Conservation (phyloP, 495 filamentous ascomycete species). For the Jackrogersella multiformis region DNA sequence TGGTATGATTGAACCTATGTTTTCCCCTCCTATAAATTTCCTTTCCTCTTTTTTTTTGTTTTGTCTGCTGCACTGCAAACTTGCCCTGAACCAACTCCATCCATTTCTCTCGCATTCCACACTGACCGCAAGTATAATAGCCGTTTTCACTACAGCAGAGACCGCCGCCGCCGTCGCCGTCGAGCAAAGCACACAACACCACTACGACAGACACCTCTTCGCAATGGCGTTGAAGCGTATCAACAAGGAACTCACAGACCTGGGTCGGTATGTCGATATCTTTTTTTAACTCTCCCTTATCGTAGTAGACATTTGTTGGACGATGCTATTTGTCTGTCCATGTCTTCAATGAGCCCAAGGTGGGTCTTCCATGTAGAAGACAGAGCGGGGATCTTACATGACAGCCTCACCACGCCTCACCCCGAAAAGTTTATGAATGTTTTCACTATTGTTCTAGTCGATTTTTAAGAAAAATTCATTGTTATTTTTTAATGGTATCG, state of each 20-base stretch:
- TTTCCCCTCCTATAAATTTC: slow-evolving; percentile 22
- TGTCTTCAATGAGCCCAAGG: slow-evolving; percentile 42
- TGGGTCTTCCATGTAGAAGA: slow-evolving; percentile 44
- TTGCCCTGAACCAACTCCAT: slow-evolving; percentile 38
- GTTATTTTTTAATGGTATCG: slow-evolving; percentile 25
- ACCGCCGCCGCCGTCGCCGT: slow-evolving; percentile 39
- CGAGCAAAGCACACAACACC: slow-evolving; percentile 29
- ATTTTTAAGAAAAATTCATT: not conserved
- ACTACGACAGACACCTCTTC: slow-evolving; percentile 49
- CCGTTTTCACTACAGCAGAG: slow-evolving; percentile 42
- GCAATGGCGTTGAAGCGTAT: slow-evolving; percentile 99
- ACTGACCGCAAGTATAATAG: slow-evolving; percentile 46
- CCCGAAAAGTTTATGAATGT: not conserved
- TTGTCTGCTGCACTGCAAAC: too few species aligned
- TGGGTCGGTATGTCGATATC: slow-evolving; percentile 83
- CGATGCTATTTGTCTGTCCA: slow-evolving; percentile 17
- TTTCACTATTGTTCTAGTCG: not conserved
- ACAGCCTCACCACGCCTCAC: slow-evolving; percentile 28
- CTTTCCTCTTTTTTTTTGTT: slow-evolving; percentile 14
- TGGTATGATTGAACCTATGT: slow-evolving; percentile 35
- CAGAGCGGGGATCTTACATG: slow-evolving; percentile 44
- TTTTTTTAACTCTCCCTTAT: slow-evolving; percentile 29
- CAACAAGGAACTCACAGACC: slow-evolving; percentile 99
- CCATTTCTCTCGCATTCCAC: slow-evolving; percentile 41
- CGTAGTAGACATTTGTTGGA: slow-evolving; percentile 12